Evolutionary conservation across 2,329 filamentous ascomycete genomes (phyloP), one percentile per base, ranked within the genome.

Genomic region (Penicillium sp.): DNA sequence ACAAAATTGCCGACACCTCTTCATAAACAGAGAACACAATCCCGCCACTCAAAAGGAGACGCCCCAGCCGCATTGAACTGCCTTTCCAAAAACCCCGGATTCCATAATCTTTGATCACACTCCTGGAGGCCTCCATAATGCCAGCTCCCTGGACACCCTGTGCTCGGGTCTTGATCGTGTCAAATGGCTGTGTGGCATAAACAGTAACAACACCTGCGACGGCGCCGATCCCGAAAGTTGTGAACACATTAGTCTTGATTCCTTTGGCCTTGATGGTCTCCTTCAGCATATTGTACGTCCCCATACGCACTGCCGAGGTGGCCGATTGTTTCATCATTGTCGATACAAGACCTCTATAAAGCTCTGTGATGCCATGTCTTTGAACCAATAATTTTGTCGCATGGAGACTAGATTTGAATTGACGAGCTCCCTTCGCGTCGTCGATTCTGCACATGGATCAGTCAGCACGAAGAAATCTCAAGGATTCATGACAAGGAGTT

Each of bases 11-110:
- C 0, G 80, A 79, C 14, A 83, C 79, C 58, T 83, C 80, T 67
- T 88, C 86, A 66, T 87, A 87, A 2, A 83, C 81, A 2, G 84
- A 85, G 61, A 88, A 88, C 1, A 88, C 71, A 57, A 88, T 88
- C 0, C 87, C 86, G n/a, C 87, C 87, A 62, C 84, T 86, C 45
- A 89, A 80, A 1, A 89, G 79, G 3, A 87, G 81, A 59, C 87
- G 72, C 0, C 86, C 86, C 25, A 90, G 67, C 55, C 88, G 78
- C 87, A 90, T 89, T 0, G 85, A 84, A 33, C 86, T 89, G 0
- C 87, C 87, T 57, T 82, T 84, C 87, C 87, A 90, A 59, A 89
- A 85, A 0, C 83, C 86, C 39, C 75, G 78, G 2, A 88, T 61
- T 0, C 87, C 87, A 60, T 83, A 81, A 62, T 88, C 85, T 0